A percentile compares a stretch with the other conserved stretches of the same genome.
phyloP scores from a whole-genome alignment of 2,329 filamentous ascomycete genomes.

The Didymella keratinophila region DNA sequence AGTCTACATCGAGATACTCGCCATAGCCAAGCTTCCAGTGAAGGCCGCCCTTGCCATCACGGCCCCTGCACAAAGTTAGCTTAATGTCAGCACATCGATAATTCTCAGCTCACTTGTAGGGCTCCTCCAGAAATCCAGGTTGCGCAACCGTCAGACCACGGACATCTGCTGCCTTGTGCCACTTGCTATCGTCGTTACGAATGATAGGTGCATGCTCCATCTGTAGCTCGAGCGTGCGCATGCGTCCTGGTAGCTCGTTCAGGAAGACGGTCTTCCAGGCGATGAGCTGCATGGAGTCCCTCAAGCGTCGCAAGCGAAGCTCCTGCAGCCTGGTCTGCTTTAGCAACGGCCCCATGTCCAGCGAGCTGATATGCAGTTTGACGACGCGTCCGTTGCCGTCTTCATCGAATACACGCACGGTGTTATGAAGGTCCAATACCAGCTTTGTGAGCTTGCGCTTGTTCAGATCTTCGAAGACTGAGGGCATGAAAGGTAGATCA shows the following conservation, averaged over 20 bases:
- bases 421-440: conserved; percentile 38
- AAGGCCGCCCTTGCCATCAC: conserved; percentile 40
- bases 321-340: conserved; percentile 35
- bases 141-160: conserved; percentile 31
- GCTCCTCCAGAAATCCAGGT: conserved; percentile 24
- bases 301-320: conserved; percentile 42
- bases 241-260: conserved; percentile 29
- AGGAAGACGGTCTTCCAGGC: conserved; percentile 45
- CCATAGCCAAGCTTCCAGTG: conserved; percentile 40
- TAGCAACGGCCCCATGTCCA: conserved; percentile 36
- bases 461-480: conserved; percentile 33
- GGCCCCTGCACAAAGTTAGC: conserved; percentile 30
- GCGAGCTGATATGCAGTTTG: conserved; percentile 32
- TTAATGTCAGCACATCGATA: neutral
- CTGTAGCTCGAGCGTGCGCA: conserved; percentile 38
- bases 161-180: conserved; percentile 35
- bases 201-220: conserved; percentile 41
- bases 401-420: conserved; percentile 28
- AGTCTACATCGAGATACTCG: conserved; percentile 46
- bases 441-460: conserved; percentile 35
- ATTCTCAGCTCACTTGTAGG: conserved; percentile 33
- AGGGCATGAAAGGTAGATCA: conserved; percentile 36
- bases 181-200: conserved; percentile 28
- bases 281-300: conserved; percentile 37
- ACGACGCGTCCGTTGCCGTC: conserved; percentile 20